A percentile compares a stretch with the other conserved stretches of the same genome.
phyloP scores from a whole-genome alignment of 495 filamentous ascomycete genomes.

The Aspergillus bertholletiae region DNA sequence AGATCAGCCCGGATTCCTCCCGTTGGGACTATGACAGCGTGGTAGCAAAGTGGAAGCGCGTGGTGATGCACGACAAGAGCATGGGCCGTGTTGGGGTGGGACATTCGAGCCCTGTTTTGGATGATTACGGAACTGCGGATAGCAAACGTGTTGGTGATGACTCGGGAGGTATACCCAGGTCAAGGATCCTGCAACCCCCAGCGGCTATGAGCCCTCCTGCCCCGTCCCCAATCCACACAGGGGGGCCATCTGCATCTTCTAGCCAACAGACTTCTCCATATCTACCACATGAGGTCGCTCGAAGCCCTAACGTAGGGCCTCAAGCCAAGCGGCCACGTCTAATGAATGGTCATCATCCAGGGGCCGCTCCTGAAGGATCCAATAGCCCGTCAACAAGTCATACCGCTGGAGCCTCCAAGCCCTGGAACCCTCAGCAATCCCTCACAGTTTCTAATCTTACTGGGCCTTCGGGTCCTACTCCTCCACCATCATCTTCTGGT shows the following conservation, averaged over 20 bases:
- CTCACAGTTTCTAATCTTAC: slow-evolving; percentile 3
- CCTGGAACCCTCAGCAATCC: neutral
- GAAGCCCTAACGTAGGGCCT: slow-evolving; percentile 20
- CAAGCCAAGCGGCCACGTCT: slow-evolving; percentile 40
- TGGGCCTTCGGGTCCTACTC: slow-evolving; percentile 1
- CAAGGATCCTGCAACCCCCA: slow-evolving; percentile 28
- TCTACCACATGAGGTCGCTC: slow-evolving; percentile 23
- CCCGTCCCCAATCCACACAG: slow-evolving; percentile 19
- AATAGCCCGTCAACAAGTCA: slow-evolving; percentile 2
- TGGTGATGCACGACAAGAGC: slow-evolving; percentile 47
- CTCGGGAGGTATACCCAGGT: slow-evolving; percentile 9
- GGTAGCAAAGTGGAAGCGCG: slow-evolving; percentile 55
- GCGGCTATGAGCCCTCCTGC: slow-evolving; percentile 29
- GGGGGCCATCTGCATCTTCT: slow-evolving; percentile 22
- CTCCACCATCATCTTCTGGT: slow-evolving; percentile 3
- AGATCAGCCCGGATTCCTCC: slow-evolving; percentile 30
- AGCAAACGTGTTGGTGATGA: slow-evolving; percentile 20
- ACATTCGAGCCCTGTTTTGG: slow-evolving; percentile 15
- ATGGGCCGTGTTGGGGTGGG: slow-evolving; percentile 42
- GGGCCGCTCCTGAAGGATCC: slow-evolving; percentile 10
- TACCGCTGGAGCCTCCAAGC: slow-evolving; percentile 8
- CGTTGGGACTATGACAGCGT: slow-evolving; percentile 56
- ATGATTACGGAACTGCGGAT: slow-evolving; percentile 16
- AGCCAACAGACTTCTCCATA: slow-evolving; percentile 35
- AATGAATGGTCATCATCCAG: slow-evolving; percentile 39